phyloP scores from a whole-genome alignment of 202 grass and related monocot species.

The Zizania palustris region DNA sequence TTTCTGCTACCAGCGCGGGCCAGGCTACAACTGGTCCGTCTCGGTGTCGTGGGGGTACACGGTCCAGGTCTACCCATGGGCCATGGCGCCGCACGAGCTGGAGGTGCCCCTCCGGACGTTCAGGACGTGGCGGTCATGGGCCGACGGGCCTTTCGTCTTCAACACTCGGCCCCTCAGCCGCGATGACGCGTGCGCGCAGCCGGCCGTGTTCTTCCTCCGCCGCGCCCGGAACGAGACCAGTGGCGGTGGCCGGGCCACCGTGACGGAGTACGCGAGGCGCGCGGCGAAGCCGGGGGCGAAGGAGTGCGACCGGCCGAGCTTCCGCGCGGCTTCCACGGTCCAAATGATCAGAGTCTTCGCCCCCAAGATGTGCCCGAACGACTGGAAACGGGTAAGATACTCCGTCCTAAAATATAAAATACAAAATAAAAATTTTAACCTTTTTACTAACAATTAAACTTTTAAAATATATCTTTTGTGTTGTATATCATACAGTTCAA shows the following conservation, averaged over 20 bases:
- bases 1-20: slow-evolving; percentile 73
- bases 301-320: slow-evolving; percentile 54
- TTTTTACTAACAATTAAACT: no score
- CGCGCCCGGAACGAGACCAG: slow-evolving; percentile 21
- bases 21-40: slow-evolving; percentile 61
- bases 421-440: no score
- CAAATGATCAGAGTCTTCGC: slow-evolving; percentile 56
- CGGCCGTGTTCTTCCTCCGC: slow-evolving; percentile 54
- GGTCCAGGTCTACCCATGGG: slow-evolving; percentile 67
- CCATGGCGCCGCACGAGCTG: slow-evolving; percentile 48
- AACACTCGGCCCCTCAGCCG: slow-evolving; percentile 43
- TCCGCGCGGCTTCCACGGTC: slow-evolving; percentile 50
- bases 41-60: slow-evolving; percentile 77
- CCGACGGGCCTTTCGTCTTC: slow-evolving; percentile 69
- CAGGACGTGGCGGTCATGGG: slow-evolving; percentile 64
- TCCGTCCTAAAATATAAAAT: no score
- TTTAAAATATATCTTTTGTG: no score
- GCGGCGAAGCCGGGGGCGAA: neutral
- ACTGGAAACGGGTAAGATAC: slow-evolving; percentile 55
- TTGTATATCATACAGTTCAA: no score
- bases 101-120: slow-evolving; percentile 69
- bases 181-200: slow-evolving; percentile 48
- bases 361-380: slow-evolving; percentile 52
- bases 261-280: slow-evolving; percentile 62
- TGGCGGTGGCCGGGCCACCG: slow-evolving; percentile 8